These are phyloP conservation scores for Epichloe festucae DNA, from an alignment of 2,329 filamentous ascomycete genomes.

Conservation along the genomic window DNA sequence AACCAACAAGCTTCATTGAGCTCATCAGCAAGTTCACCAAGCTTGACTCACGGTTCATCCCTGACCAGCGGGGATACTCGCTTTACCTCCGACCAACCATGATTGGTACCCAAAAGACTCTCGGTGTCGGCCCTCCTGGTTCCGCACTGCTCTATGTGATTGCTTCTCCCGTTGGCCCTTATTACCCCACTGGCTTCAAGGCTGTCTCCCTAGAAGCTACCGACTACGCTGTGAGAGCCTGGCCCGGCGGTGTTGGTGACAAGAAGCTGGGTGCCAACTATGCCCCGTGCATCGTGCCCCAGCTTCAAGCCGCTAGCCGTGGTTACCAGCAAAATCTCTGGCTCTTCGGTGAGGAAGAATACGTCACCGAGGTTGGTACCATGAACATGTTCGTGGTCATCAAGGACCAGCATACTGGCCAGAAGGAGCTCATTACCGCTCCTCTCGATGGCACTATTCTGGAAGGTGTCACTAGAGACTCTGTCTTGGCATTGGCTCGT, in stretches of 20 bases:
- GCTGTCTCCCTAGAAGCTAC: constrained; percentile 91
- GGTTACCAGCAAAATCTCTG: constrained; percentile 98
- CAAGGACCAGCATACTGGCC: constrained; percentile 72
- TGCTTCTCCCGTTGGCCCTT: constrained; percentile 89
- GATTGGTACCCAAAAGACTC: constrained; percentile 90
- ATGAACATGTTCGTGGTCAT: constrained; percentile 96
- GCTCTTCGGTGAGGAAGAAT: constrained; percentile 93
- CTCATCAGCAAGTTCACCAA: constrained; percentile 70
- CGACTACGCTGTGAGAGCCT: constrained; percentile 90
- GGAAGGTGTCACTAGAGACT: constrained; percentile 88
- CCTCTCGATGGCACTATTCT: constrained; percentile 94
- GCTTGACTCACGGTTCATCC: constrained; percentile 82
- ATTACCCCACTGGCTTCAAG: constrained; percentile 98
- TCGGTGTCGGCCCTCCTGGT: constrained; percentile 84
- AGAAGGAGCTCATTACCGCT: constrained; percentile 88
- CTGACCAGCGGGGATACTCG: constrained; percentile 74
- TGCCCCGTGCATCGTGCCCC: constrained; percentile 95
- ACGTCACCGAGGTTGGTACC: constrained; percentile 91
- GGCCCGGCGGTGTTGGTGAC: constrained; percentile 94
- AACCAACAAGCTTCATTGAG: constrained; percentile 59
- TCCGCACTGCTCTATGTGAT: constrained; percentile 90
- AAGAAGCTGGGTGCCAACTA: constrained; percentile 99
- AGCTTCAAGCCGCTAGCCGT: constrained; percentile 77
- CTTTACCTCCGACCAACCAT: constrained; percentile 92
- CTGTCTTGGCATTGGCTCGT: constrained; percentile 70